Percentiles rank a stretch among this genome's conserved stretches.
Evolutionary conservation across 2,329 filamentous ascomycete species (phyloP).

Genomic region (Talaromyces pinophilus): DNA sequence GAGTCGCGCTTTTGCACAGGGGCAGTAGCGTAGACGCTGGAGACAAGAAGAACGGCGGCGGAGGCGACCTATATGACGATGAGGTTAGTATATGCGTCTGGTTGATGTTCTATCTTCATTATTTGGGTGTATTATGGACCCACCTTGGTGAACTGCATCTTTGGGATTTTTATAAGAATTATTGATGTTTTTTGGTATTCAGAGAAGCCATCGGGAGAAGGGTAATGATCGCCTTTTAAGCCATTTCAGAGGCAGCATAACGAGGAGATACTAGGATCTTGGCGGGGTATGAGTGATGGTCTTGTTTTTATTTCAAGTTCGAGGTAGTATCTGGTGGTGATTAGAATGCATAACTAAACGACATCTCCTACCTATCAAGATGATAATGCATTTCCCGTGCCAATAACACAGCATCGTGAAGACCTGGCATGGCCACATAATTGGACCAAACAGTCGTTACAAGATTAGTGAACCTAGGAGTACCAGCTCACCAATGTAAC

Average conservation of each 20-base stretch:
- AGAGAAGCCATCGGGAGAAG: not conserved
- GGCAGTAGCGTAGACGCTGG: conserved; percentile 6
- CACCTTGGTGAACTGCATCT: conserved; percentile 3
- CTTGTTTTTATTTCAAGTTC: no score
- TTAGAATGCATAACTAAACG: not conserved
- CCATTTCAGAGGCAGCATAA: not conserved
- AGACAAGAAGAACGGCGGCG: not conserved
- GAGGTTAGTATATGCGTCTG: not conserved
- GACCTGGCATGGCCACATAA: not conserved
- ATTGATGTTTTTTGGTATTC: not conserved
- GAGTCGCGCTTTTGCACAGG: not conserved
- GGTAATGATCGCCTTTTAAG: not conserved
- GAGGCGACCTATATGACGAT: not conserved
- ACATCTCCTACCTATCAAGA: not conserved
- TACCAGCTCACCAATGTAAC: not conserved
- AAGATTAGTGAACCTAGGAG: not conserved
- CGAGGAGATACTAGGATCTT: not conserved
- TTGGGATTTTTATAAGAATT: not conserved
- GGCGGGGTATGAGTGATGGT: not conserved
- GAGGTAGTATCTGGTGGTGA: conserved; percentile 5
- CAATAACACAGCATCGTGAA: not conserved
- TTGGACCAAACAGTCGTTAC: not conserved
- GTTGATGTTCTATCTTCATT: not conserved
- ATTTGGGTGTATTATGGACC: not conserved
- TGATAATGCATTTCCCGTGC: not conserved